Evolutionary conservation across 2,329 filamentous ascomycete species (phyloP).

Genomic region (Elsinoe australis): DNA sequence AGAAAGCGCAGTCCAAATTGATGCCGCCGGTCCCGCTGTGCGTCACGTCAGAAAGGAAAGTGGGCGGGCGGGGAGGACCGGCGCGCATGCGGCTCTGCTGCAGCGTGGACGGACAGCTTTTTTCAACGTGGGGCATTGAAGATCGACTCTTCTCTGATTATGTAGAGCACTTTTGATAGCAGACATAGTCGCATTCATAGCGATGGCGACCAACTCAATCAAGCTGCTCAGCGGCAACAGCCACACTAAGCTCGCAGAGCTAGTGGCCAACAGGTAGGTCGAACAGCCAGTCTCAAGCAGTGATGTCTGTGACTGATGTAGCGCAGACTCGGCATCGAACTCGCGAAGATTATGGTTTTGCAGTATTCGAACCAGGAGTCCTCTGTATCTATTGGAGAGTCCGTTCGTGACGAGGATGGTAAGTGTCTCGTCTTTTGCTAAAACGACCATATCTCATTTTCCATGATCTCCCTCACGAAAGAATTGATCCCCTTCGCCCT

Average conservation of each 20-base stretch:
- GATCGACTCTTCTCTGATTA: neutral
- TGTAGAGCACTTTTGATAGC: neutral
- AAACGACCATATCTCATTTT: neutral
- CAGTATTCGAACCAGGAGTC: conserved; percentile 85
- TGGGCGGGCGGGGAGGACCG: neutral
- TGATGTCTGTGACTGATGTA: conserved; percentile 14
- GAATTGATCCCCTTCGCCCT: neutral
- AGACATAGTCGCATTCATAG: conserved; percentile 7
- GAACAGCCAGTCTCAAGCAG: conserved; percentile 1
- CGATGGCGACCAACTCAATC: conserved; percentile 65
- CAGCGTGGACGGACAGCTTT: neutral
- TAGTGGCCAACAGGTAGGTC: conserved; percentile 57
- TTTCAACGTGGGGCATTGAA: neutral
- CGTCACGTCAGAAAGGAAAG: too few species aligned
- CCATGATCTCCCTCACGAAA: neutral
- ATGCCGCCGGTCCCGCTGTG: neutral
- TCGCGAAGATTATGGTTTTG: conserved; percentile 70
- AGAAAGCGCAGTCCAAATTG: neutral
- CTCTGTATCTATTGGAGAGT: conserved; percentile 89
- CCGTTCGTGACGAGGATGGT: conserved; percentile 92
- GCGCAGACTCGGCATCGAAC: conserved; percentile 62
- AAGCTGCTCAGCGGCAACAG: conserved; percentile 70
- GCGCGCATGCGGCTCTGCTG: conserved; percentile 4
- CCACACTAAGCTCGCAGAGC: conserved; percentile 62
- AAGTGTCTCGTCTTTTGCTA: conserved; percentile 26